Conservation (phyloP, 345 rosid species). For the Kernera saxatilis region DNA sequence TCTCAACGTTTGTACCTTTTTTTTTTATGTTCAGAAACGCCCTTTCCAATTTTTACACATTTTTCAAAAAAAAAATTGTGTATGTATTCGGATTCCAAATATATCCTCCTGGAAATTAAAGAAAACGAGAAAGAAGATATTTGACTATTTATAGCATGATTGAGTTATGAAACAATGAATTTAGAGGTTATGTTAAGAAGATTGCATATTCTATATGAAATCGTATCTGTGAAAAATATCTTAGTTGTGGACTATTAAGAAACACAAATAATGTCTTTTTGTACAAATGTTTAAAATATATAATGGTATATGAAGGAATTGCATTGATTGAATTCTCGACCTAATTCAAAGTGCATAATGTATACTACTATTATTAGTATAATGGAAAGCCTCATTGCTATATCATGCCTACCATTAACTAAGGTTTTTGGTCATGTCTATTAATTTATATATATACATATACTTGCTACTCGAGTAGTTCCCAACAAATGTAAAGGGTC, state of each 20-base stretch:
- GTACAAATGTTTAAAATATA: not conserved
- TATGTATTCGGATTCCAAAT: not conserved
- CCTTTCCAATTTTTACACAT: too few species aligned
- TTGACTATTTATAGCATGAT: not conserved
- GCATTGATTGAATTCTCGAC: not conserved
- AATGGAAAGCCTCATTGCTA: not conserved
- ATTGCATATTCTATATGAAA: not conserved
- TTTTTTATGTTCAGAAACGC: not conserved
- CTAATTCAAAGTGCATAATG: not conserved
- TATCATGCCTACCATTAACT: slow-evolving; percentile 10
- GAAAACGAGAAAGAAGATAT: not conserved
- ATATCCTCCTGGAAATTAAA: not conserved
- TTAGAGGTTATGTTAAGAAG: not conserved
- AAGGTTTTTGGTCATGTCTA: not conserved
- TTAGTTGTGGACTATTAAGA: not conserved
- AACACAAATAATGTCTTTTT: not conserved
- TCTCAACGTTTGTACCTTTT: not conserved
- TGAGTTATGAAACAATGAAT: not conserved
- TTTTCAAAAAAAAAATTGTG: too few species aligned
- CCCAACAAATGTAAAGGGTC: slow-evolving; percentile 3
- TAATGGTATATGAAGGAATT: not conserved
- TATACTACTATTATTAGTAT: not conserved
- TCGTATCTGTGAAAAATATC: not conserved
- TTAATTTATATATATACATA: not conserved
- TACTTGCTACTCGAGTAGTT: slow-evolving; percentile 9